Conservation (phyloP, 805 yeast species). For the Candida methanosorbosa region DNA sequence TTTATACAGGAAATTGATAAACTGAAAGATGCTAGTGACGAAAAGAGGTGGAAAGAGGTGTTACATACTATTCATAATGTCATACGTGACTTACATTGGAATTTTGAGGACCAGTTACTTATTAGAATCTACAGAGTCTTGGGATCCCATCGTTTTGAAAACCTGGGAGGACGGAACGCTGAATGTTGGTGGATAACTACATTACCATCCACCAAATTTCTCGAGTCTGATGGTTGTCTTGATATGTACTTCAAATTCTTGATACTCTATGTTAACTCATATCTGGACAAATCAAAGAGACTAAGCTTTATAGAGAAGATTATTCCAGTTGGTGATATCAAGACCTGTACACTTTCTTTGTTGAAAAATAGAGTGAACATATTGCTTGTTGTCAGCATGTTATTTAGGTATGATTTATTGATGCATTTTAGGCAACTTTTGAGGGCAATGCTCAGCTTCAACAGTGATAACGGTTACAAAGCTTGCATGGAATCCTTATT, state of each 20-base stretch:
- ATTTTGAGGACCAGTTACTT: conserved; percentile 21
- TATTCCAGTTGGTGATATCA: conserved; percentile 23
- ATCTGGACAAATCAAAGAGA: conserved; percentile 8
- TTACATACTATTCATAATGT: conserved; percentile 13
- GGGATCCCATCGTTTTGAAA: conserved; percentile 19
- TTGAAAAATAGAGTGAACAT: conserved; percentile 22
- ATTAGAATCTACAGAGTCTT: conserved; percentile 18
- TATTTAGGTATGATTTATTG: conserved; percentile 20
- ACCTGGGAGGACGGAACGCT: conserved; percentile 10
- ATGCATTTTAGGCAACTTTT: conserved; percentile 14
- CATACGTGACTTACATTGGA: conserved; percentile 18
- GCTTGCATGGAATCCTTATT: conserved; percentile 7
- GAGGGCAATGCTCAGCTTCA: conserved; percentile 5
- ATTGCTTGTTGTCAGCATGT: conserved; percentile 17
- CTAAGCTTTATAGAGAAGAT: conserved; percentile 21
- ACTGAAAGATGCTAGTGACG: conserved; percentile 1
- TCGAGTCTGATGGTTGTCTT: conserved; percentile 19
- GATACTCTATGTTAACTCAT: conserved; percentile 12
- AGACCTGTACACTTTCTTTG: conserved; percentile 14
- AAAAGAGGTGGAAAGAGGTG: conserved; percentile 7
- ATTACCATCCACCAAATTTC: conserved; percentile 6
- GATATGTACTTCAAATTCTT: conserved; percentile 23
- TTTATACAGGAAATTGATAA: conserved; percentile 14
- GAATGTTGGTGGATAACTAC: conserved; percentile 6
- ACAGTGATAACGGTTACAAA: conserved; percentile 3